A percentile compares a stretch with the other conserved stretches of the same genome.
Conservation (phyloP, 1,284 basidiomycete genomes). For the Apiotrichum siamense region DNA sequence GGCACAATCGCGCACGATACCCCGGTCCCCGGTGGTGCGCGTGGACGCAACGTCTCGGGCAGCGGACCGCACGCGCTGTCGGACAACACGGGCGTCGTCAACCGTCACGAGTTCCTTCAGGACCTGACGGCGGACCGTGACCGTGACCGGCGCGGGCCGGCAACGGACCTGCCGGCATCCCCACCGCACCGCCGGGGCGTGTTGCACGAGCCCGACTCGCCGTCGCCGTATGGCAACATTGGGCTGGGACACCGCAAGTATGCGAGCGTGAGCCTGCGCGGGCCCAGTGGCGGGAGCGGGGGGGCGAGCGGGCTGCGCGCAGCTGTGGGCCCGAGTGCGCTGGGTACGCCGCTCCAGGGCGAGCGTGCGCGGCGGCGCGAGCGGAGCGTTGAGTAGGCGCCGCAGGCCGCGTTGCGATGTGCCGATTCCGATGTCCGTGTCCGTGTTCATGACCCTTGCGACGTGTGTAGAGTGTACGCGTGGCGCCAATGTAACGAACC, state of each 20-base stretch:
- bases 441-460: too few relatives aligned
- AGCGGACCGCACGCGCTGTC: slow-evolving; percentile 14
- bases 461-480: too few relatives aligned
- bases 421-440: too few relatives aligned
- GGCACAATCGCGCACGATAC: slow-evolving; percentile 23
- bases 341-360: too few relatives aligned
- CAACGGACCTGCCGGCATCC: slow-evolving; percentile 10
- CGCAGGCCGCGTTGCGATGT: too few relatives aligned
- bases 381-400: too few relatives aligned
- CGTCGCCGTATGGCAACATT: slow-evolving; percentile 25
- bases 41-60: slow-evolving; percentile 19
- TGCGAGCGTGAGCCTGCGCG: slow-evolving; percentile 18
- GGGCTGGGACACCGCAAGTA: too few relatives aligned
- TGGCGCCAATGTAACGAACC: too few relatives aligned
- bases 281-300: slow-evolving; percentile 18
- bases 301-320: too few relatives aligned
- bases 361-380: too few relatives aligned
- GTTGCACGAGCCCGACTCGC: slow-evolving; percentile 25
- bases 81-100: slow-evolving; percentile 20
- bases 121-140: slow-evolving; percentile 10
- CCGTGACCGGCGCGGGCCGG: not conserved
- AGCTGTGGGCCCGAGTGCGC: too few relatives aligned
- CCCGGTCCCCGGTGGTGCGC: slow-evolving; percentile 12
- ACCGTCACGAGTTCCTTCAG: slow-evolving; percentile 36
- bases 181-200: slow-evolving; percentile 23